Evolutionary conservation across 2,329 filamentous ascomycete species (phyloP), one percentile per base, ranked within the genome.

Genomic region (Uncinocarpus reesii): DNA sequence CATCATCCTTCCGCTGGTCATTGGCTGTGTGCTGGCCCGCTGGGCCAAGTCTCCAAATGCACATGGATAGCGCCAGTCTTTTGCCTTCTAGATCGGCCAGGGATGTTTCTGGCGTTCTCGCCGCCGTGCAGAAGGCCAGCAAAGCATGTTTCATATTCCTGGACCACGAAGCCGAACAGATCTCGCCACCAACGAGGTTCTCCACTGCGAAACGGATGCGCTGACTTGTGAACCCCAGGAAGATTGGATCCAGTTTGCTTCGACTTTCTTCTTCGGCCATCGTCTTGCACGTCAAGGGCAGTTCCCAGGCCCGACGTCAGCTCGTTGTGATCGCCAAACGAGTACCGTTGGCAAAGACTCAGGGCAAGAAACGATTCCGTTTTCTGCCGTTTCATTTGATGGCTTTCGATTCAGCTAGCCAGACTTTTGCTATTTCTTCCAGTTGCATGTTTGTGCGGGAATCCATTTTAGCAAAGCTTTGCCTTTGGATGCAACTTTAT

Each of bases 101-200:
- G 44, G 36, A 36, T 23, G 5, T n/a, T 36, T n/a, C 20, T 20
- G 11, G 16, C 21, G 11, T 26, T 42, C 40, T 42, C 5, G 42
- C 18, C 28, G 29, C 29, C 18, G 15, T 20, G 16, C 29, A 34
- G 16, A 40, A 40, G 31, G 44, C 40, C 44, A 47, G 44, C 35
- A 10, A 41, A 35, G 44, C 35, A 47, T 47, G 44, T 41, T 47
- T 47, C 35, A 47, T 47, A 40, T 47, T 38, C 24, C 36, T 37
- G 35, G 35, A 34, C 44, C 36, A 41, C 23, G 15, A 35, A 36
- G 7, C 21, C 32, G 32, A 21, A 20, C 32, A 36, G 34, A 45
- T 45, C 42, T 45, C 42, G 42, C 42, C 42, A 45, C 42, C 20
- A 20, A n/a, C 26, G 16, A n/a, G 11, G 10, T 40, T 41, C 37